Base-by-base conservation (phyloP, 352 stramenopile species). In the Blastocystis hominis region DNA sequence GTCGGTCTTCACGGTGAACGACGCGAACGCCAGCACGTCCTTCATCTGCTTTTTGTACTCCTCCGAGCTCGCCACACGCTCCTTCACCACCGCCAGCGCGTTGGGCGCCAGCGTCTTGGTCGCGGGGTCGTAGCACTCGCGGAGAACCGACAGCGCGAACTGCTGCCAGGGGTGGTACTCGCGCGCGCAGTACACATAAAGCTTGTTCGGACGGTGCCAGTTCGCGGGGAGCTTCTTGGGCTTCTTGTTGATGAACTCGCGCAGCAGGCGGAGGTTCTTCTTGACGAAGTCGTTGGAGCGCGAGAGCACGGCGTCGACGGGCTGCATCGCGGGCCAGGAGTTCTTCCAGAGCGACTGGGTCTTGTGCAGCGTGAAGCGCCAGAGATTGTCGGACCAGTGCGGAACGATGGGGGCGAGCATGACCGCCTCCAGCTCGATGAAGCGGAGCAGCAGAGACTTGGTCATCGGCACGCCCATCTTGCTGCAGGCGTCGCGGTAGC, bases 351-450 rank as follows among this genome's bases (percentile, higher is more conserved):
- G 94, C 89, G 95, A 91, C 88, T 97, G 93, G 72, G 91, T 95
- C 86, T 93, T 95, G 91, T 98, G 95, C 86, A 96, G 96, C 89
- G 92, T 97, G 63, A 98, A 68, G 13, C 72, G 47, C 93, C 93
- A 97, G 86, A 97, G 94, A 89, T 96, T 91, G 89, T 97, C 94
- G 75, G 91, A 95, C 81, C 94, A 96, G 91, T 98, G 96, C 86
- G 96, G 96, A 89, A 92, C 97, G 70, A 99, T 94, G 0, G 96
- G 95, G 84, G 95, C 96, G 70, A 98, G 93, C 77, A 98, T 93
- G 87, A 98, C 91, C 20, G 93, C 92, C 89, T 97, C 91, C 59
- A 92, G 92, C 89, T 98, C 94, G 46, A 96, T 94, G 92, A 97
- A 99, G 81, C 94, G 93, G 75, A 91, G 90, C 89, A 98, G 92